phyloP scores from a whole-genome alignment of 306 rosid species.

The Vicia faba region DNA sequence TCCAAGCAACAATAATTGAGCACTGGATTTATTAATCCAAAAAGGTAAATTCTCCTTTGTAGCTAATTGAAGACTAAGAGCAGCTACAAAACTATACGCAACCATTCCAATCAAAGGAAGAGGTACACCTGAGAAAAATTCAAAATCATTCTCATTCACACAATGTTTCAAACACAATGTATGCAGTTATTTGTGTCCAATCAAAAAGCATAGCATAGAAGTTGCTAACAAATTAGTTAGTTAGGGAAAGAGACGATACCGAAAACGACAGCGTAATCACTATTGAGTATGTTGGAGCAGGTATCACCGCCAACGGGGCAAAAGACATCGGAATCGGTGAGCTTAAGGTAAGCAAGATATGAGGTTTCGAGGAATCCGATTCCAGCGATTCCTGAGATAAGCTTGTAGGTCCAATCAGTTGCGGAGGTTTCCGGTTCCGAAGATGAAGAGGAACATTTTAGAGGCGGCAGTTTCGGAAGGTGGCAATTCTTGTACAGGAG shows the following conservation, averaged over 20 bases:
- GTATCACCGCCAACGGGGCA: slow-evolving; percentile 67
- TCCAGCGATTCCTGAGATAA: slow-evolving; percentile 58
- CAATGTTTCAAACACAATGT: slow-evolving; percentile 44
- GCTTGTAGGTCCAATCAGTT: slow-evolving; percentile 45
- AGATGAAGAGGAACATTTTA: slow-evolving; percentile 49
- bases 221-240: slow-evolving; percentile 2
- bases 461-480: slow-evolving; percentile 33
- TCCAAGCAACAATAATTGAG: slow-evolving; percentile 59
- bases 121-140: slow-evolving; percentile 66
- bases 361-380: slow-evolving; percentile 79
- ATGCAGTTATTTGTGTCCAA: neutral
- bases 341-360: slow-evolving; percentile 73
- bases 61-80: slow-evolving; percentile 61
- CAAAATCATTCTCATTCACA: slow-evolving; percentile 48
- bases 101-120: slow-evolving; percentile 82
- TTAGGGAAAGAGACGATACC: slow-evolving; percentile 42
- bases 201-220: neutral
- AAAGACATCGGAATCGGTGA: slow-evolving; percentile 67
- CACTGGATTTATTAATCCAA: slow-evolving; percentile 57
- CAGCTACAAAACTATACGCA: slow-evolving; percentile 67
- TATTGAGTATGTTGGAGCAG: slow-evolving; percentile 69
- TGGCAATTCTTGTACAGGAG: slow-evolving; percentile 10
- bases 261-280: slow-evolving; percentile 77
- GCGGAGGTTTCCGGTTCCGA: slow-evolving; percentile 53
- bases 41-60: slow-evolving; percentile 51